phyloP scores from a whole-genome alignment of 2,329 filamentous ascomycete genomes.

The Torrubiellomyces zombiae region DNA sequence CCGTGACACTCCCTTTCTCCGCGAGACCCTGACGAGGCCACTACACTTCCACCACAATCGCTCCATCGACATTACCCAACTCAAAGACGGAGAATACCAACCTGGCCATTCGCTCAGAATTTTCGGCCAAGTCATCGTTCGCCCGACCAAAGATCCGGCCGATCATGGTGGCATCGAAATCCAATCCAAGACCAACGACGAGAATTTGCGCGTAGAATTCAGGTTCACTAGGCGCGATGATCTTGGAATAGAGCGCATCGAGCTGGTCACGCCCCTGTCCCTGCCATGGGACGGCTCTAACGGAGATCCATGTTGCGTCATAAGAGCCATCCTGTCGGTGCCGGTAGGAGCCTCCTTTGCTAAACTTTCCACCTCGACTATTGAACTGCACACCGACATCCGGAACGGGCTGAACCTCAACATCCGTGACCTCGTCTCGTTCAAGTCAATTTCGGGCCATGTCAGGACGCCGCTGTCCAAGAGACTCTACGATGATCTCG shows the following conservation, averaged over 20 bases:
- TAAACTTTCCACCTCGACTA: constrained; percentile 17
- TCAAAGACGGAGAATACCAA: no score
- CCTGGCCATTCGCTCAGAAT: constrained; percentile 18
- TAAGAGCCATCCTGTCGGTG: constrained; percentile 29
- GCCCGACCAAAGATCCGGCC: constrained; percentile 15
- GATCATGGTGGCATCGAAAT: constrained; percentile 23
- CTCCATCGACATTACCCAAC: constrained; percentile 24
- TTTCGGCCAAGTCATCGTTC: constrained; percentile 28
- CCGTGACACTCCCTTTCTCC: constrained; percentile 9
- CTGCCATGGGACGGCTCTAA: constrained; percentile 14
- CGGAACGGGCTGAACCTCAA: constrained; percentile 22
- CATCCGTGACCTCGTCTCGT: constrained; percentile 9
- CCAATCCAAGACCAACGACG: constrained; percentile 28
- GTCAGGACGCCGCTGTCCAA: constrained; percentile 18
- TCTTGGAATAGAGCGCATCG: constrained; percentile 17
- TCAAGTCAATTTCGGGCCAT: constrained; percentile 19
- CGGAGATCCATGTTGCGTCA: constrained; percentile 24
- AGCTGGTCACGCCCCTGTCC: constrained; percentile 20
- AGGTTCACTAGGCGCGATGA: constrained; percentile 17
- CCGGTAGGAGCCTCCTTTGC: constrained; percentile 23
- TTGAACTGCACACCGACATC: constrained; percentile 24
- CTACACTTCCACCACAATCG: constrained; percentile 18
- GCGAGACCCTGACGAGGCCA: constrained; percentile 5
- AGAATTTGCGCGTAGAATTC: constrained; percentile 18
- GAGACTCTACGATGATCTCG: constrained; percentile 8